A percentile compares a stretch with the other conserved stretches of the same genome.
Conservation (phyloP, 2,329 filamentous ascomycete species). For the Dryadomyces quercivorus region DNA sequence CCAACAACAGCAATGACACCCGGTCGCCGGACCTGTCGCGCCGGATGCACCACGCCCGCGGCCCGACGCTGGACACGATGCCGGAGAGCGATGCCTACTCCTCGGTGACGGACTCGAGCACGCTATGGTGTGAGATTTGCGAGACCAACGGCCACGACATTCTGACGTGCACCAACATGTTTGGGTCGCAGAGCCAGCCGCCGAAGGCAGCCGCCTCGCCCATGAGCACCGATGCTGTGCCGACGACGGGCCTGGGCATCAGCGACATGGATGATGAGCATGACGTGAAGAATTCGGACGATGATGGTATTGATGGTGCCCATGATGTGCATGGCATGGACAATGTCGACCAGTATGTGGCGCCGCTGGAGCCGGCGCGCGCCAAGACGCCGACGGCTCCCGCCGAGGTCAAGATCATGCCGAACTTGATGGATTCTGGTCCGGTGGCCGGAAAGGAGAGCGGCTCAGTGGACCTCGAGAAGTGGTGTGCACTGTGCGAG, state of each 20-base stretch:
- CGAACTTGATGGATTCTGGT: conserved; percentile 51
- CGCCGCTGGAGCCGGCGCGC: conserved; percentile 24
- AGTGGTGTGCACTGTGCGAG: conserved; percentile 97
- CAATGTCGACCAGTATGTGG: conserved; percentile 9
- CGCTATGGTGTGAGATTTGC: conserved; percentile 89
- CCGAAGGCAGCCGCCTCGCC: conserved; percentile 10
- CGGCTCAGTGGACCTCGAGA: conserved; percentile 66
- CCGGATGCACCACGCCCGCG: conserved; percentile 31
- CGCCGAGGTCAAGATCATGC: conserved; percentile 35
- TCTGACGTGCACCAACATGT: conserved; percentile 87
- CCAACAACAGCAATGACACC: not conserved
- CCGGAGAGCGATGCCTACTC: conserved; percentile 59
- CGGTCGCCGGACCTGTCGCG: conserved; percentile 33
- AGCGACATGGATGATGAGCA: no score
- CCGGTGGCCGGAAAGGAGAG: conserved; percentile 69
- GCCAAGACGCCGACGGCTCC: conserved; percentile 24
- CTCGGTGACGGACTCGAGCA: conserved; percentile 58
- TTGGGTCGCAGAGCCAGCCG: conserved; percentile 20
- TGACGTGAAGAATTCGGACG: not conserved
- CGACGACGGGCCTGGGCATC: no score
- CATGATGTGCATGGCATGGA: not conserved
- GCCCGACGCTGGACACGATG: conserved; percentile 53
- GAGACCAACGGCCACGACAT: conserved; percentile 89
- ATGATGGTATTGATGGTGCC: not conserved
- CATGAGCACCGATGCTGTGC: not conserved